Base-by-base conservation (phyloP, 176 grass and related monocot species). In the Saccharum officinarum region DNA sequence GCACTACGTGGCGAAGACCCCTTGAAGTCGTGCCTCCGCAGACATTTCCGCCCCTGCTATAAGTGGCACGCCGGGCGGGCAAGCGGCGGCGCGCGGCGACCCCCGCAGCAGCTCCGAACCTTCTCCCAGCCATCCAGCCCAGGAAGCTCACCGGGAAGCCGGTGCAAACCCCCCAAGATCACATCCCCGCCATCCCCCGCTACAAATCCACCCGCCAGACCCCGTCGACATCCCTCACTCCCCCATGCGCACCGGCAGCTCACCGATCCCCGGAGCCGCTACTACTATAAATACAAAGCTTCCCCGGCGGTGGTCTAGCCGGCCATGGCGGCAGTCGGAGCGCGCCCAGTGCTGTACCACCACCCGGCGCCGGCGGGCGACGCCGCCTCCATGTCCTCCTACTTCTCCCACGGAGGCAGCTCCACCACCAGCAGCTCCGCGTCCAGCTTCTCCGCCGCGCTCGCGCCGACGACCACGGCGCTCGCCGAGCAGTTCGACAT, bases 141-240 rank as follows among this genome's bases (percentile, higher is more conserved):
- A 88, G 55, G 91, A 92, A 92, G 70, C 87, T 92, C 87, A 86
- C 87, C 77, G 84, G 63, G 77, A 92, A 92, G 71, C 74, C 80
- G 42, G 5, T 84, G 36, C 13, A 50, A 69, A 5, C 22, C 66
- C 62, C 52, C 7, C 15, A 20, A 60, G 11, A 52, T 57, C 47
- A 54, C 49, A 72, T 42, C 3, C 17, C 7, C 33, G 13, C 36
- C 62, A 28, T 37, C 67, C 16, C 2, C 54, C 4, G 49, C 67
- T 91, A 86, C 86, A 86, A 87, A 92, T 79, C 78, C 69, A 67
- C 44, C 65, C 31, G 69, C 82, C 34, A 7, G 3, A 2, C 30
- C 8, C 33, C 33, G 37, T 75, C 79, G 15, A 15, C 64, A 10
- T 31, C 52, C 18, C 44, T 13, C 44, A 52, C 47, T 16, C 66